phyloP scores from a whole-genome alignment of 169 alveolate species.

The Eimeria falciformis region DNA sequence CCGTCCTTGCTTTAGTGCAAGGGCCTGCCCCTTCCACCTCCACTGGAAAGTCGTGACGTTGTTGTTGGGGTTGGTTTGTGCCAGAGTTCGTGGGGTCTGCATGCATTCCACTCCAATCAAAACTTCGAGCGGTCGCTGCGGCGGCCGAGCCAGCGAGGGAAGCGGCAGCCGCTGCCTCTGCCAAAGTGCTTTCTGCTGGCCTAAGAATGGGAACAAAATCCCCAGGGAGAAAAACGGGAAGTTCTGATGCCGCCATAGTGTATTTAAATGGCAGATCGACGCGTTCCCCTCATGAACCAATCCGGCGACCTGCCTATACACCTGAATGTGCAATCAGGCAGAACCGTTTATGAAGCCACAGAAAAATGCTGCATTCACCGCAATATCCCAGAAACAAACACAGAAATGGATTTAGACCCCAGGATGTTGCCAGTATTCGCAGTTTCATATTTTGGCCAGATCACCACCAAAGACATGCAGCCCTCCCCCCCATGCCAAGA shows the following conservation, averaged over 20 bases:
- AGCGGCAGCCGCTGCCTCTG: constrained; percentile 58
- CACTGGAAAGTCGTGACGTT: background rate
- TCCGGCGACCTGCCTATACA: too few relatives aligned
- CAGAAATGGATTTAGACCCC: too few relatives aligned
- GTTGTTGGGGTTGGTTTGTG: background rate
- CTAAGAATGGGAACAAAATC: constrained; percentile 37
- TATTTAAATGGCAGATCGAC: too few relatives aligned
- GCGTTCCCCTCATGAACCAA: too few relatives aligned
- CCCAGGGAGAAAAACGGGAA: constrained; percentile 61
- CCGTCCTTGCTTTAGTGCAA: constrained; percentile 41
- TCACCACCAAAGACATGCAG: too few relatives aligned
- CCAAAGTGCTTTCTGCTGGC: constrained; percentile 40
- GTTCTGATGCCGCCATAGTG: background rate
- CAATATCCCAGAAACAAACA: too few relatives aligned
- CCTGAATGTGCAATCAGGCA: too few relatives aligned
- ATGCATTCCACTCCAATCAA: constrained; percentile 54
- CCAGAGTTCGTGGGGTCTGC: background rate
- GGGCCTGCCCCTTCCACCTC: constrained; percentile 50
- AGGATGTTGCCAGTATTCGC: too few relatives aligned
- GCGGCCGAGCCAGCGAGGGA: constrained; percentile 32
- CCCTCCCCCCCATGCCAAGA: too few relatives aligned
- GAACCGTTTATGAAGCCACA: too few relatives aligned
- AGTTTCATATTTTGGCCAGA: too few relatives aligned
- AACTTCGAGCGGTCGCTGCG: constrained; percentile 47
- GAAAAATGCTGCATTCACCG: too few relatives aligned